Base-by-base conservation (phyloP, 805 yeast genomes). In the Saccharomycopsis sp. region DNA sequence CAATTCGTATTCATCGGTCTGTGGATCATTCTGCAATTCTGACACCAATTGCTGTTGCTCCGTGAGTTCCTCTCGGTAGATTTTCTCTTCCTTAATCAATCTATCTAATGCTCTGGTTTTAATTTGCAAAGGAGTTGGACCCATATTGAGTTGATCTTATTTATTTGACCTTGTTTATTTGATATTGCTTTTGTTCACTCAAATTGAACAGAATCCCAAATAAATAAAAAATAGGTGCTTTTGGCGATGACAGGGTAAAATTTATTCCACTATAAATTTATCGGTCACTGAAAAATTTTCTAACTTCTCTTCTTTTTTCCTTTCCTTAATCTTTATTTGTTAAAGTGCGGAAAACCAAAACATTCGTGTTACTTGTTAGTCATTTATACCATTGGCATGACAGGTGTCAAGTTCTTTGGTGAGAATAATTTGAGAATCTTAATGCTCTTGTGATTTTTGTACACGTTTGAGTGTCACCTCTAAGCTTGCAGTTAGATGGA, bases 61-160 rank as follows among this genome's bases (percentile, higher is more conserved):
- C 13, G 59, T 59, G 29, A 74, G 66, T 54, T 85, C 95, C 44
- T 70, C 66, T 21, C 70, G 64, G 58, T 85, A 86, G 27, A 75
- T 65, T 9, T 56, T 56, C 50, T 79, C 79, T 58, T 87, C 95
- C 53, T 83, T 83, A 32, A 79, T 54, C 13, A 87, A 65, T 50
- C 95, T 70, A 48, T 72, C 70, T 41, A 86, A 66, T 1, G 95
- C 88, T 47, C 73, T 76, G 29, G 74, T 69, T 54, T 84, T 85
- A 59, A 86, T 83, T 54, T 81, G 84, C 33, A 84, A 26, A 13
- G 41, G 20, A 8, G 41, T 40, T 27, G 51, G 51, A 22, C 44
- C 23, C 51, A 47, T 47, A 14, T 19, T 45, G 9, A 13, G 29
- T 26, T 8, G 8, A 9, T 9, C 17, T n/a, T 13, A n/a, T 4